Base-by-base conservation (phyloP, 306 rosid genomes). In the Abrus pulchellus region DNA sequence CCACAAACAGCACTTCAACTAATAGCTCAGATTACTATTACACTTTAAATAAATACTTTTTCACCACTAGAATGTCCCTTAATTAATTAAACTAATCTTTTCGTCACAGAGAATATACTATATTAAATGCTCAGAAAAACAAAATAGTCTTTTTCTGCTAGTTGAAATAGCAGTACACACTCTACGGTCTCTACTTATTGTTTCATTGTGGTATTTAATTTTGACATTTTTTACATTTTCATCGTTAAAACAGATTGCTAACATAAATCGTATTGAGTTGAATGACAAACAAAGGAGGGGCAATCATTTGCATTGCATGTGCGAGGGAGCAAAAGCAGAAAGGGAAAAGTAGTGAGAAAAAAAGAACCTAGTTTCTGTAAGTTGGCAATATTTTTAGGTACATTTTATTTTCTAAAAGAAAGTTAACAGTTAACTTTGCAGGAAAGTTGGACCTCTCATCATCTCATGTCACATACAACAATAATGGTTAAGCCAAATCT, bases 231-330 rank as follows among this genome's bases (percentile, higher is more conserved):
- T 72, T 55, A 55, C 67, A 27, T 40, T 48, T 55, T 56, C 41
- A 56, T 36, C 28, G 40, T 72, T 10, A 12, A 56, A 54, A 34
- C 7, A 28, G 34, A 38, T 14, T 61, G 11, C 44, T 10, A 44
- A 29, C 47, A 4, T 44, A 13, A 4, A 61, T 4, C 27, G 13
- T 2, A 4, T 1, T 3, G 36, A 8, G 5, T 38, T 54, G 5
- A 32, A 53, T 32, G 27, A 55, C 63, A 50, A 36, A 64, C 14
- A 50, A 52, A 27, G 74, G 54, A 5, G 59, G 56, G 12, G 30
- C 68, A 78, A 78, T 78, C 47, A 68, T 55, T 68, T 44, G 76
- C 1, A 68, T 67, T 38, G 34, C 82, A 78, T 80, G 79, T 80
- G 83, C 66, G 1, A 28, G 33, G 29, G 28, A 59, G 57, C 61